Evolutionary conservation across 345 rosid species (phyloP), one percentile per base, ranked within the genome.

Genomic region (Hibiscus trionum): DNA sequence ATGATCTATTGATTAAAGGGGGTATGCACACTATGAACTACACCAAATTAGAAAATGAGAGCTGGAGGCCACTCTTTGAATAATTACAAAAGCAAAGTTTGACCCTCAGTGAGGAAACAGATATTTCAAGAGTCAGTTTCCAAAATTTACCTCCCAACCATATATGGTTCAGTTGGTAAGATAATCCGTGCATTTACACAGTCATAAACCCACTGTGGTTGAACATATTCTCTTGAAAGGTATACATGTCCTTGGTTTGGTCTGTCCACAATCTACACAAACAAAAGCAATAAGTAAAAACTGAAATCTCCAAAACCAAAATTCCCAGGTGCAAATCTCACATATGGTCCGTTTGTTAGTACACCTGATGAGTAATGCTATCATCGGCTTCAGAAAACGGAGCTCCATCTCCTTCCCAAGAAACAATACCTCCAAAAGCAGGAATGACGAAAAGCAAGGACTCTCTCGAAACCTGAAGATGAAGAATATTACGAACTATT

Each of bases 391-490:
- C 93, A 59, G 61, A 72, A 52, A 86, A 94, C 8, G 97, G 97
- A 24, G 97, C 96, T 17, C 88, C 99, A 68, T 88, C 96, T 60
- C 99, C 96, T 67, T 90, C 97, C 97, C 99, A 91, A 75, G 97
- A 91, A 71, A 91, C 96, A 73, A 75, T 72, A 67, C 99, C 97
- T 21, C 99, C 97, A 80, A 91, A 94, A 76, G 99, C 90, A 81
- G 95, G 93, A 78, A 94, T 82, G 64, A 94, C 91, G 63, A 94
- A 90, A 37, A 88, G 96, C 75, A 94, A 74, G 0, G 97, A 88
- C 79, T 94, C 99, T 78, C 97, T 82, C 14, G 99, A 97, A 77
- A 90, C 97, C 99, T 91, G 78, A 81, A 7, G 12, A 76, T 29
- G 42, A 7, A 19, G 46, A 79, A 44, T 42, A 26, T 0, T 66